These are phyloP conservation scores for Suillus americanus DNA, from an alignment of 768 basidiomycete genomes.

Conservation along the genomic window DNA sequence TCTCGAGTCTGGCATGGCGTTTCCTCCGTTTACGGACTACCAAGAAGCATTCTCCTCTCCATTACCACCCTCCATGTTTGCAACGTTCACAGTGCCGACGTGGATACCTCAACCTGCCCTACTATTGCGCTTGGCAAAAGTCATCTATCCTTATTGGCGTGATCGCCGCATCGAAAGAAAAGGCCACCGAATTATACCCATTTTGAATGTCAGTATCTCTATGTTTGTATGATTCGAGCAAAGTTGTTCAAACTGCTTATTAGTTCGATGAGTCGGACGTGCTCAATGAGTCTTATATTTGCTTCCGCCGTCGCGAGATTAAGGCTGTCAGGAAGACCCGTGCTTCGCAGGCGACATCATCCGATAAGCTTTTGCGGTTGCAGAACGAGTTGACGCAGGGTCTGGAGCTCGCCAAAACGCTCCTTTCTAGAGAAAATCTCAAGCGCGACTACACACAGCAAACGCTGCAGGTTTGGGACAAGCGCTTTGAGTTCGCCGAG, in stretches of 20 bases:
- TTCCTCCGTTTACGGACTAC: conserved; percentile 73
- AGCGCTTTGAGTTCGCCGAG: conserved; percentile 70
- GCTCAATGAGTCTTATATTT: conserved; percentile 91
- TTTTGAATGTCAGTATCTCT: conserved; percentile 68
- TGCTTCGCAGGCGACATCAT: conserved; percentile 83
- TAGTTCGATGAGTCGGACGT: conserved; percentile 90
- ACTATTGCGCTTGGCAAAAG: conserved; percentile 68
- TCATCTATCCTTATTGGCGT: conserved; percentile 88
- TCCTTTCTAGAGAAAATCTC: conserved; percentile 69
- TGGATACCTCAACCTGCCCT: conserved; percentile 65
- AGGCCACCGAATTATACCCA: conserved; percentile 85
- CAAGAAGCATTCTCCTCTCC: conserved; percentile 64
- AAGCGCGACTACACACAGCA: conserved; percentile 69
- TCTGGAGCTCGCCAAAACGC: conserved; percentile 66
- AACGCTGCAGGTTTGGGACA: conserved; percentile 73
- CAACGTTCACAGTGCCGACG: conserved; percentile 63
- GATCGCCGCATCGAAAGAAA: conserved; percentile 76
- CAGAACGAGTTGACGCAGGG: conserved; percentile 73
- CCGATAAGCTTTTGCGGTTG: conserved; percentile 85
- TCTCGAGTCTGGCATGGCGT: conserved; percentile 64
- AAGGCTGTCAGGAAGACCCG: conserved; percentile 95
- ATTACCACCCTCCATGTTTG: conserved; percentile 63
- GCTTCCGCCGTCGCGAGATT: conserved; percentile 93
- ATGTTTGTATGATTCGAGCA: conserved; percentile 8
- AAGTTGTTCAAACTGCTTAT: background rate